Evolutionary conservation across 371 early-diverging fungal species (phyloP), one percentile per base, ranked within the genome.

Genomic region (Umbelopsis sp.): DNA sequence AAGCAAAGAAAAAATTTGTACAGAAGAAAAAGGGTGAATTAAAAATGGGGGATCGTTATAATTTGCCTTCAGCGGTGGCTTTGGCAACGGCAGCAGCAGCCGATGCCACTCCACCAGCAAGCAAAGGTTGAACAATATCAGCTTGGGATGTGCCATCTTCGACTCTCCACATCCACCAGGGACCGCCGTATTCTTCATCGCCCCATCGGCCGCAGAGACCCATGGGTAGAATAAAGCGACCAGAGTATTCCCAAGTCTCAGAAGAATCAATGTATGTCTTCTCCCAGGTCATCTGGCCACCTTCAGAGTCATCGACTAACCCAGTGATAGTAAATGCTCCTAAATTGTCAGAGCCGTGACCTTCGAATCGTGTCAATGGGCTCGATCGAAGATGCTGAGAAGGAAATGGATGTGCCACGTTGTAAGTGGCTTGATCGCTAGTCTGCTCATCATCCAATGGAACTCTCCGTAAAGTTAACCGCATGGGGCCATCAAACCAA

Each of bases 111-210:
- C 57, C 57, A 35, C 57, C 57, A 29, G 57, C 12, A 57, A 57
- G 35, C 5, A 57, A 35, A 9, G 57, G 57, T 57, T 57, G 57
- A 1, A 57, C 57, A 35, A 57, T 35, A 29, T 57, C 57, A 57
- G 57, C 57, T 57, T 57, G 57, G 10, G 57, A 57, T 32, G 57
- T 57, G 29, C 57, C 57, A 35, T 57, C 67, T 38, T 53, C 53
- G 12, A 64, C 67, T 69, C 79, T 80, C 83, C 83, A 82, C 70
- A 80, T 76, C 83, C 83, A 82, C 80, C 80, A 82, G 53, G 83
- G 83, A 35, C 83, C 83, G 32, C 83, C 80, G 50, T 80, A 80
- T 53, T 77, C 79, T 72, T 80, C 83, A 68, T 80, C 83, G 10
- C 80, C 83, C 83, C 83, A 82, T 44, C 80, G 73, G 12, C 83